A percentile compares a stretch with the other conserved stretches of the same genome.
Evolutionary conservation across 805 yeast species (phyloP).

Genomic region (Cyberlindnera veronae): DNA sequence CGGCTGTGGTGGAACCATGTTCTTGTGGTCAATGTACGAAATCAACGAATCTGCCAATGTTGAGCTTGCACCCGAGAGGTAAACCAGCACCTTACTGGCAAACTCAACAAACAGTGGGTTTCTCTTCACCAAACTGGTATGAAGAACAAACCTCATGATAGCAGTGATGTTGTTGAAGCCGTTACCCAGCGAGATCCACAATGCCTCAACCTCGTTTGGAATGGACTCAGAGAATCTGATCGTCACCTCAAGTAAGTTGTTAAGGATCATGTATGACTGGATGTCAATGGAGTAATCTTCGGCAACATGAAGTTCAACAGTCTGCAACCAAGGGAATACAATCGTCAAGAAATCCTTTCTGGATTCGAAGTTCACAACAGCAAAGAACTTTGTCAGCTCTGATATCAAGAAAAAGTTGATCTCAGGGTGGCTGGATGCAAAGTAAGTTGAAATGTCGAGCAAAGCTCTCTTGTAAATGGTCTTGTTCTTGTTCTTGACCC

Average conservation of each 20-base stretch:
- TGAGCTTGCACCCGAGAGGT: conserved; percentile 57
- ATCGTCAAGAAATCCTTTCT: conserved; percentile 79
- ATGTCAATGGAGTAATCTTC: conserved; percentile 39
- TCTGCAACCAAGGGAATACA: conserved; percentile 89
- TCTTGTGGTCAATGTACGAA: conserved; percentile 71
- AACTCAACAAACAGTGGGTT: conserved; percentile 73
- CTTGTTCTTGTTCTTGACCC: conserved; percentile 69
- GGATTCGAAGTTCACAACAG: conserved; percentile 51
- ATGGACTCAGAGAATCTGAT: conserved; percentile 68
- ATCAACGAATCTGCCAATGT: conserved; percentile 59
- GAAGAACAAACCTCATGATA: conserved; percentile 66
- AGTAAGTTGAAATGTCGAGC: conserved; percentile 69
- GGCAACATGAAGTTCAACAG: conserved; percentile 55
- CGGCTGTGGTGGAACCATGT: conserved; percentile 77
- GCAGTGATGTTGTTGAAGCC: conserved; percentile 67
- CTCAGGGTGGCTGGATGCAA: conserved; percentile 60
- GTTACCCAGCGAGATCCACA: conserved; percentile 92
- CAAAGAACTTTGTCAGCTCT: conserved; percentile 65
- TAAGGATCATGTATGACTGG: conserved; percentile 62
- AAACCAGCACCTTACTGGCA: conserved; percentile 78
- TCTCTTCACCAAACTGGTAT: conserved; percentile 63
- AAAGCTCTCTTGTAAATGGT: conserved; percentile 86
- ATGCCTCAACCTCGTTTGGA: conserved; percentile 85
- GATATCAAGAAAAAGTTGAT: conserved; percentile 63
- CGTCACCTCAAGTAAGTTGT: conserved; percentile 81